Evolutionary conservation across 108 stramenopile species (phyloP).

Genomic region (Fistulifera solaris): DNA sequence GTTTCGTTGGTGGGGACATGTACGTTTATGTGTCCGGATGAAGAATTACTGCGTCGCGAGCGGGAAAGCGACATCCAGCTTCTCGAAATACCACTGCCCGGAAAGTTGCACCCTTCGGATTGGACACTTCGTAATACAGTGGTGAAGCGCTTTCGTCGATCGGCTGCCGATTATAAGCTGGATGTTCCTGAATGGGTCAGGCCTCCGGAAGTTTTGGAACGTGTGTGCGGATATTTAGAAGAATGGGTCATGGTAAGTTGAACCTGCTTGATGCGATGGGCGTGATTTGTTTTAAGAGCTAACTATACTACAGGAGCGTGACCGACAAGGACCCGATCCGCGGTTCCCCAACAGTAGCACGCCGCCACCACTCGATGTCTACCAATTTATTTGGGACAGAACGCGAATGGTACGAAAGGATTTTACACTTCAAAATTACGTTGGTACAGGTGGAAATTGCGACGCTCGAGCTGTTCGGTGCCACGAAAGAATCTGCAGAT

Average conservation of each 20-base stretch:
- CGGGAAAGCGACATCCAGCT: constrained; percentile 76
- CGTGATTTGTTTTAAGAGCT: constrained; percentile 2
- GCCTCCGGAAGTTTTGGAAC: constrained; percentile 70
- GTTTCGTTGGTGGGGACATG: constrained; percentile 66
- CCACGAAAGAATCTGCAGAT: constrained; percentile 84
- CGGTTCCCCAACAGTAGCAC: constrained; percentile 40
- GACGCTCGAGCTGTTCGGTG: constrained; percentile 74
- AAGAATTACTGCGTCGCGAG: constrained; percentile 67
- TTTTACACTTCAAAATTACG: constrained; percentile 86
- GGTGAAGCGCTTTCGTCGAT: constrained; percentile 78
- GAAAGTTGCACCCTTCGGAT: constrained; percentile 51
- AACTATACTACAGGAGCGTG: constrained; percentile 41
- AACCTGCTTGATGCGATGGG: not conserved
- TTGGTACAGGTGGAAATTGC: constrained; percentile 76
- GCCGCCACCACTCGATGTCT: constrained; percentile 74
- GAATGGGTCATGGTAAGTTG: constrained; percentile 84
- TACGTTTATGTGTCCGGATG: constrained; percentile 71
- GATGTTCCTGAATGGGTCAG: constrained; percentile 81
- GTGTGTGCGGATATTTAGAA: constrained; percentile 63
- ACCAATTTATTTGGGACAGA: constrained; percentile 88
- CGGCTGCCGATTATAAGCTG: constrained; percentile 83
- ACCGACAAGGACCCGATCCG: constrained; percentile 81
- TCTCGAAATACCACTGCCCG: constrained; percentile 67
- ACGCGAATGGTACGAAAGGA: constrained; percentile 83
- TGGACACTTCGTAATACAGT: constrained; percentile 79